These are phyloP conservation scores for Pelagophyceae sp. DNA, from an alignment of 352 stramenopile genomes.

Conservation along the genomic window DNA sequence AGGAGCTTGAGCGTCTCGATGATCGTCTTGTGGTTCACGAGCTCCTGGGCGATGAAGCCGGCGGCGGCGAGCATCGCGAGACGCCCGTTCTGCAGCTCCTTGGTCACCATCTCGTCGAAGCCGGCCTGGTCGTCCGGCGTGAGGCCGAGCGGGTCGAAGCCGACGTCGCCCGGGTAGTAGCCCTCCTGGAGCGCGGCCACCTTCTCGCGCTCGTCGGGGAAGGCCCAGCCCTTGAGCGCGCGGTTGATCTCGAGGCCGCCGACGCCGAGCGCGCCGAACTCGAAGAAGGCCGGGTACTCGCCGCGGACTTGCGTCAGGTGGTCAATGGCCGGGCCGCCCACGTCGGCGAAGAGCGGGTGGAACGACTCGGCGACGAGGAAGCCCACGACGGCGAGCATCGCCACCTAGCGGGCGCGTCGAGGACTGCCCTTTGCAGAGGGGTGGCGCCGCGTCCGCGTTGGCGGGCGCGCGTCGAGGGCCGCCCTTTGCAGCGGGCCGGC, in stretches of 20 bases:
- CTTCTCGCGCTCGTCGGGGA: conserved; percentile 3
- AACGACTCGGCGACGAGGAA: conserved; percentile 34
- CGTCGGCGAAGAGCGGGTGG: conserved; percentile 15
- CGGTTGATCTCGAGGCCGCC: conserved; percentile 25
- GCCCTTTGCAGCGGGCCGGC: too few species aligned
- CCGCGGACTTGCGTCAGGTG: conserved; percentile 26
- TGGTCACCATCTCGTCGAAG: conserved; percentile 38
- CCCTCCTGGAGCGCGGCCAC: conserved; percentile 29
- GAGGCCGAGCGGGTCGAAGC: conserved; percentile 42
- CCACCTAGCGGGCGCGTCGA: background rate
- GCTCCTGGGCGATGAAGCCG: conserved; percentile 44
- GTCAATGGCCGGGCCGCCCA: conserved; percentile 19
- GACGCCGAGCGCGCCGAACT: conserved; percentile 23
- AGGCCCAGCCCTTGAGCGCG: conserved; percentile 26
- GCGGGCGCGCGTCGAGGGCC: too few species aligned
- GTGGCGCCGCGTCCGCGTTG: too few species aligned
- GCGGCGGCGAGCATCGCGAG: conserved; percentile 47
- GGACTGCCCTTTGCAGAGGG: too few species aligned
- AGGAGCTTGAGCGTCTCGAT: conserved; percentile 16
- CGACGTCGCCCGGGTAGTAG: conserved; percentile 42
- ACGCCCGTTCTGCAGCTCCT: conserved; percentile 45
- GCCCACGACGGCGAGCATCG: conserved; percentile 46
- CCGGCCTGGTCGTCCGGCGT: conserved; percentile 38
- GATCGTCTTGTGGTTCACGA: conserved; percentile 19
- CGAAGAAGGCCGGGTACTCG: conserved; percentile 26